These are phyloP conservation scores for Camellia granthamiana DNA, from an alignment of 148 eudicot species.

Conservation along the genomic window DNA sequence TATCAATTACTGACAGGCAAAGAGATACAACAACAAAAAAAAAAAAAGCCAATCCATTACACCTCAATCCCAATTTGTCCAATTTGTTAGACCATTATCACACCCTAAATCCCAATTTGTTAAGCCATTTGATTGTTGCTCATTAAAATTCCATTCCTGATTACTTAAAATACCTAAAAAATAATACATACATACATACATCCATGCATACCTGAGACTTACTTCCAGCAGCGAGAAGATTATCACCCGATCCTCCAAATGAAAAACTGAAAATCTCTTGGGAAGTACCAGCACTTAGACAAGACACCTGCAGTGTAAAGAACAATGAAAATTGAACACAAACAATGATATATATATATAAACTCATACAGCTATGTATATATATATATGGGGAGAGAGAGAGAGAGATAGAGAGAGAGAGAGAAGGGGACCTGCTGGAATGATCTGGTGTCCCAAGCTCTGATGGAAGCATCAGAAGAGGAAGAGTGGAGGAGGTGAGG, in stretches of 20 bases:
- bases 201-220: constrained; percentile 60
- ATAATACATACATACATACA: background rate
- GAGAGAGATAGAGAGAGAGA: background rate
- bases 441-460: constrained; percentile 88
- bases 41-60: no score
- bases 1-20: background rate
- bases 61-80: no score
- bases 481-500: constrained; percentile 52
- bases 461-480: constrained; percentile 72
- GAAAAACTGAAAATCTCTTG: constrained; percentile 88
- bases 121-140: no score
- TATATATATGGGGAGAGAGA: background rate
- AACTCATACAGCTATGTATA: background rate
- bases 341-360: background rate
- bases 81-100: no score
- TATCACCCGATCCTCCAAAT: constrained; percentile 51
- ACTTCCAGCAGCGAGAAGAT: constrained; percentile 92
- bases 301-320: constrained; percentile 51
- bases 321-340: no score
- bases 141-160: no score
- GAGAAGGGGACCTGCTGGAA: constrained; percentile 50
- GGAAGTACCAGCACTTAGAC: constrained; percentile 59
- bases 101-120: no score
- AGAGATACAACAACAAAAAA: no score
- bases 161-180: background rate